Base-by-base conservation (phyloP, 2,329 filamentous ascomycete genomes). In the Cercospora zeae-maydis region DNA sequence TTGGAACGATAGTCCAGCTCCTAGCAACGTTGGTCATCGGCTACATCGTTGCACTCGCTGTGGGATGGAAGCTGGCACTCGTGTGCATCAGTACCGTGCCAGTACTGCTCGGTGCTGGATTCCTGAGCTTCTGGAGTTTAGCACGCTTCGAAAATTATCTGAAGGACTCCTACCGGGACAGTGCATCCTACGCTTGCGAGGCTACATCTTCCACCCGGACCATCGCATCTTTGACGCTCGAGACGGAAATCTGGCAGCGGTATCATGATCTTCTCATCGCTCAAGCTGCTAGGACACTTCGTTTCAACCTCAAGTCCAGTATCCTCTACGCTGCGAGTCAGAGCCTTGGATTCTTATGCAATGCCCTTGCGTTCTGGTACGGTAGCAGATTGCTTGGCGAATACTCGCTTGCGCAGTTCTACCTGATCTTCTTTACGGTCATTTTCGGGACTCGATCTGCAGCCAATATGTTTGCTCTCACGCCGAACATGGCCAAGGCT, bases 381-480 rank as follows among this genome's bases (percentile, higher is more conserved):
- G 73, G 73, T 2, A 65, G 63, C 24, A 64, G 62, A 24, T 65
- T 75, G 21, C 63, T 75, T 14, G 69, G 72, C 11, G 69, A 74
- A 27, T 74, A 75, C 63, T 66, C 61, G 8, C 60, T 67, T 14
- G 61, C 75, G 4, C 72, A 80, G n/a, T 86, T 85, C 69, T 85
- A 84, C 68, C 78, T 83, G 1, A 78, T 83, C 34, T 89, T 88
- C 72, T 85, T 88, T 74, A 56, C 52, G 1, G 81, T 89, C 9
- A 83, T 89, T 30, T 84, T 89, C 67, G 86, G 87, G 1, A 86
- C 85, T 11, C 86, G 91, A 73, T 79, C 81, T 0, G 86, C 87
- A 0, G 88, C 87, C 0, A 83, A 88, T 62, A 84, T 86, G 57
- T 84, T 91, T 66, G 84, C 84, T 49, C 88, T 89, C 64, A 84